Evolutionary conservation across 2,329 filamentous ascomycete genomes (phyloP), one percentile per base, ranked within the genome.

Genomic region (Fusarium equiseti): DNA sequence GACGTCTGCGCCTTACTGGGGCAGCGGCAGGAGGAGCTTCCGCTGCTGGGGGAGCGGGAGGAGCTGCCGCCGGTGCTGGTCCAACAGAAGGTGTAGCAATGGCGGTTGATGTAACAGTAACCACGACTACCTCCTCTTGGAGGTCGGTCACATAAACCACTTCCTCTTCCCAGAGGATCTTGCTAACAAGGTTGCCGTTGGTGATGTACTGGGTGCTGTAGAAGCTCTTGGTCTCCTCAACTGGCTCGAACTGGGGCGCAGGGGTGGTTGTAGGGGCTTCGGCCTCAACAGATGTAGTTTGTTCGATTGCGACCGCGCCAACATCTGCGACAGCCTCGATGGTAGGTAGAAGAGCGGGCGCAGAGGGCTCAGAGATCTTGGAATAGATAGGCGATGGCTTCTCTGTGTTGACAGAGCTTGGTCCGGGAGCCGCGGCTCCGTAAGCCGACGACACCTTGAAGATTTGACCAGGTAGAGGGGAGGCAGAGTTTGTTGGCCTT

Each of bases 101-200:
- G 31, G 73, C 74, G n/a, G 75, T 75, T 10, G 79, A 76, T 27
- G 79, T 77, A 13, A 77, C 75, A 4, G 81, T 81, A n/a, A 82
- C 78, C 1, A 84, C 84, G 8, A 81, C 77, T 4, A 82, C 82
- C 24, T 79, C 77, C 26, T 81, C 80, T 16, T 80, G 75, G 27
- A 82, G 76, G 58, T 84, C 78, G 1, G 85, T 88, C 18, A 88
- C 85, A 54, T 84, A 88, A 29, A 89, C 83, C 7, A 84, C 74
- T 48, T 86, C 83, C 78, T 89, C 83, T 55, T 87, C 84, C 84
- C 86, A 88, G 15, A 89, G 77, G 24, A 91, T 83, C 79, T 90
- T 85, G 66, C 83, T 83, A 15, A 91, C 85, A 9, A 83, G 72
- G 46, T 82, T 81, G 54, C 83, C 83, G 11, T 80, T 79, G 20